A percentile compares a stretch with the other conserved stretches of the same genome.
These are phyloP conservation scores for Trypanosoma cruzi DNA, from an alignment of 208 protist genomes.

Conservation along the genomic window DNA sequence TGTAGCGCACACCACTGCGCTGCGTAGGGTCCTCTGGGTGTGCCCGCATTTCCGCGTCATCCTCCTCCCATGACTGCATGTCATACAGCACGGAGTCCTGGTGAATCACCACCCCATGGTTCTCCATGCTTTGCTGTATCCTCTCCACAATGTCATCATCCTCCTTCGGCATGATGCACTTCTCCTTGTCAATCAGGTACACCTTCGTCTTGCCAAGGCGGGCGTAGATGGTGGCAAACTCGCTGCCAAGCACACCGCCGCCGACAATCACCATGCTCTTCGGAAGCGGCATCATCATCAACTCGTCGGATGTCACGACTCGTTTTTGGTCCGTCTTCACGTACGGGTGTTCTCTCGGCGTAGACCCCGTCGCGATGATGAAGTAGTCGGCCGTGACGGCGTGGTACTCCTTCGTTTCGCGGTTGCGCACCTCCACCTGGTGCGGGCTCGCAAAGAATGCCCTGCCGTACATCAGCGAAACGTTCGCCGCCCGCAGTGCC, in stretches of 20 bases:
- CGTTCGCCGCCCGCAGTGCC: slow-evolving; percentile 46
- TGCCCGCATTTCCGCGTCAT: slow-evolving; percentile 24
- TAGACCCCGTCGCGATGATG: slow-evolving; percentile 76
- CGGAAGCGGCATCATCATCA: slow-evolving; percentile 71
- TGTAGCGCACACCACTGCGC: slow-evolving; percentile 71
- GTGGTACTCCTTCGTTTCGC: slow-evolving; percentile 44
- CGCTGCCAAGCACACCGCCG: slow-evolving; percentile 70
- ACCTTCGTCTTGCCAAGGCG: slow-evolving; percentile 76
- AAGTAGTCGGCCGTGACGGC: slow-evolving; percentile 79
- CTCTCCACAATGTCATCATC: slow-evolving; percentile 59
- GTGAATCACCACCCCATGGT: slow-evolving; percentile 61
- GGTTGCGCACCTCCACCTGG: slow-evolving; percentile 58
- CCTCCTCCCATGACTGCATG: slow-evolving; percentile 65
- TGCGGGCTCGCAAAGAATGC: slow-evolving; percentile 57
- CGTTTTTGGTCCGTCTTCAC: slow-evolving; percentile 48
- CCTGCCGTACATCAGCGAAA: slow-evolving; percentile 55
- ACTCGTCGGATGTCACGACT: slow-evolving; percentile 71
- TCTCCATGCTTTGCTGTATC: slow-evolving; percentile 49
- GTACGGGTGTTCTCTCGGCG: slow-evolving; percentile 58
- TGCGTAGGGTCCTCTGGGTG: slow-evolving; percentile 21
- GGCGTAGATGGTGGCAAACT: slow-evolving; percentile 78
- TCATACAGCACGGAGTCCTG: slow-evolving; percentile 76
- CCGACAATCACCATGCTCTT: slow-evolving; percentile 78
- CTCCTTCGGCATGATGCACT: slow-evolving; percentile 69
- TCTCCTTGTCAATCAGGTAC: slow-evolving; percentile 63